These are phyloP conservation scores for Thermomucor indicae-seudaticae DNA, from an alignment of 371 early-diverging fungal genomes.

Conservation along the genomic window DNA sequence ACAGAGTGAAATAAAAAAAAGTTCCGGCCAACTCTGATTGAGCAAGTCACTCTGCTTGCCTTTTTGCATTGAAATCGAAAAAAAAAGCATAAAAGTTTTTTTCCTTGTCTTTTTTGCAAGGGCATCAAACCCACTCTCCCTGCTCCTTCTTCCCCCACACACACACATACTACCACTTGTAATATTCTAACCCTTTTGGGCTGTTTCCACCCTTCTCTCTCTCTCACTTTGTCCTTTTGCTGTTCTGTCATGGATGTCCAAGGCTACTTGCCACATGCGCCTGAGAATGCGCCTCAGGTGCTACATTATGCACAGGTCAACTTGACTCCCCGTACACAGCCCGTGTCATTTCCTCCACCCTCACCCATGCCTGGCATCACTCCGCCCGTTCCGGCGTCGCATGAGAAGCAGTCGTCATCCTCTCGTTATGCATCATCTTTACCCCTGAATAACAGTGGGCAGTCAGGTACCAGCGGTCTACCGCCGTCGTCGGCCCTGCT, in stretches of 20 bases:
- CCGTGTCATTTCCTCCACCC: too few species aligned
- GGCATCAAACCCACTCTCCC: background rate
- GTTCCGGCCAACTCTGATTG: background rate
- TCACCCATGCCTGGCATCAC: too few species aligned
- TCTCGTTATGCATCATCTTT: conserved; percentile 2
- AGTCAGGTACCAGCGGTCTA: too few species aligned
- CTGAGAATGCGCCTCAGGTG: background rate
- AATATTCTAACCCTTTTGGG: background rate
- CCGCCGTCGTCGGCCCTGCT: conserved; percentile 4
- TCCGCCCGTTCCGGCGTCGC: too few species aligned
- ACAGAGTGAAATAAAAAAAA: background rate
- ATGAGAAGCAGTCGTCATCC: background rate
- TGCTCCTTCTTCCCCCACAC: conserved; percentile 1
- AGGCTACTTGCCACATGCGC: conserved; percentile 9
- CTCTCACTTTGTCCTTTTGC: background rate
- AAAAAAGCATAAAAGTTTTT: conserved; percentile 2
- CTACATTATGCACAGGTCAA: background rate
- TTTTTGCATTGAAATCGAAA: background rate
- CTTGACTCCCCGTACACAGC: background rate
- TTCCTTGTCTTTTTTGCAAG: conserved; percentile 3
- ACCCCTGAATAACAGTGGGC: background rate
- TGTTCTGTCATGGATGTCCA: conserved; percentile 10
- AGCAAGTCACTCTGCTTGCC: background rate
- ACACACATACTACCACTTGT: background rate
- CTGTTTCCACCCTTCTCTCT: background rate